These are phyloP conservation scores for Arthrinium phaeospermum DNA, from an alignment of 2,329 filamentous ascomycete genomes.

Conservation along the genomic window DNA sequence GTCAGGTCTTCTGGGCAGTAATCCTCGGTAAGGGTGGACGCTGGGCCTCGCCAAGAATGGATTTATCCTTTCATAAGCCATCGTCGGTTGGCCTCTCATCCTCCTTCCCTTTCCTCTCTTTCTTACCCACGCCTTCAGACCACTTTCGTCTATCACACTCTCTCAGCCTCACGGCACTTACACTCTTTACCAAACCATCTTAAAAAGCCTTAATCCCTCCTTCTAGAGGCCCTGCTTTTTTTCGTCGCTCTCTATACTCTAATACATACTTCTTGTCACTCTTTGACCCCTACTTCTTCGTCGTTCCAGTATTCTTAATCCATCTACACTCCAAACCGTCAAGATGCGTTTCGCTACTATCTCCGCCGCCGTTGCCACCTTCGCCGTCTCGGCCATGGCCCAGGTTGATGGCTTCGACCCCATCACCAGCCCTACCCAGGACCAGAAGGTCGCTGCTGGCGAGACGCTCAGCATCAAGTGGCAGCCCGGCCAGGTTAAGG, in stretches of 20 bases:
- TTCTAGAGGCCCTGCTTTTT: conserved; percentile 6
- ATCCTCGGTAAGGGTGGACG: conserved; percentile 17
- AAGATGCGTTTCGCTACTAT: conserved; percentile 62
- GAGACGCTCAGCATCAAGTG: conserved; percentile 57
- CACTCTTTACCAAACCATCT: conserved; percentile 21
- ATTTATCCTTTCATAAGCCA: conserved; percentile 18
- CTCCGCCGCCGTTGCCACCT: conserved; percentile 56
- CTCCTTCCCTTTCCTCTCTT: conserved; percentile 18
- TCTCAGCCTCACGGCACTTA: conserved; percentile 22
- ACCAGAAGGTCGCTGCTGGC: conserved; percentile 54
- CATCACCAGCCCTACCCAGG: conserved; percentile 53
- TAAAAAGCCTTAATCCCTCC: conserved; percentile 18
- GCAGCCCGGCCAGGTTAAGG: conserved; percentile 48
- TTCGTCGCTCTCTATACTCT: conserved; percentile 22
- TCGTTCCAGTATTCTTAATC: conserved; percentile 21
- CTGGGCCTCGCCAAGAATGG: conserved; percentile 22
- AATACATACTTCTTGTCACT: conserved; percentile 21
- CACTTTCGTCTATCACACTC: conserved; percentile 25
- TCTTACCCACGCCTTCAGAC: conserved; percentile 19
- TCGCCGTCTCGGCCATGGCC: conserved; percentile 56
- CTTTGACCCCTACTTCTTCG: conserved; percentile 6
- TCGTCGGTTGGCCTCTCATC: background rate
- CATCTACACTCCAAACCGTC: conserved; percentile 32
- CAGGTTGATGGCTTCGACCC: conserved; percentile 63
- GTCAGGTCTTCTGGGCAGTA: conserved; percentile 15